Evolutionary conservation across 305 asterid species (phyloP).

Genomic region (Plantago rigida): DNA sequence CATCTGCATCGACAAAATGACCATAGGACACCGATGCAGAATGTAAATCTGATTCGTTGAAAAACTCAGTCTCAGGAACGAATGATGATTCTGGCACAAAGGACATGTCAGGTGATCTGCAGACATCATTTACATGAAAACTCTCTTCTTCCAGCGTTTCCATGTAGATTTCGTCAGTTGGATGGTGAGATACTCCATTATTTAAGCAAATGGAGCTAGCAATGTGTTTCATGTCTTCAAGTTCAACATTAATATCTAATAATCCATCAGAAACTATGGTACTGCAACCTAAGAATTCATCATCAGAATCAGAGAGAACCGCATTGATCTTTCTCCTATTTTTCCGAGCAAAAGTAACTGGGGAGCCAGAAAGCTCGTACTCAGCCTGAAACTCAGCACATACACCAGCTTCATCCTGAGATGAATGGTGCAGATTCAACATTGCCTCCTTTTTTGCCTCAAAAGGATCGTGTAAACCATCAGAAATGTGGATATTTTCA

Average conservation of each 20-base stretch:
- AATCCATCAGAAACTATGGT: constrained; percentile 32
- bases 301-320: constrained; percentile 77
- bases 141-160: constrained; percentile 36
- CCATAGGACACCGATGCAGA: constrained; percentile 50
- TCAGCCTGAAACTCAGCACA: constrained; percentile 35
- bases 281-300: constrained; percentile 39
- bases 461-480: constrained; percentile 33
- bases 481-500: constrained; percentile 13
- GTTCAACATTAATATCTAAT: constrained; percentile 30
- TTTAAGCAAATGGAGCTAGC: constrained; percentile 31
- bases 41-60: constrained; percentile 40
- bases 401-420: constrained; percentile 37
- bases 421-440: constrained; percentile 47
- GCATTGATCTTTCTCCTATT: constrained; percentile 47
- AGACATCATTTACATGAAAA: constrained; percentile 34
- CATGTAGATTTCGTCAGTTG: constrained; percentile 30
- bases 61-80: constrained; percentile 58
- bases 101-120: constrained; percentile 38
- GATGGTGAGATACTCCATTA: constrained; percentile 31
- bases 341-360: constrained; percentile 42
- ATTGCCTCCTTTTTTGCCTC: constrained; percentile 59
- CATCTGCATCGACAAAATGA: constrained; percentile 33
- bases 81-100: constrained; percentile 56
- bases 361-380: constrained; percentile 51
- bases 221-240: constrained; percentile 28